A percentile compares a stretch with the other conserved stretches of the same genome.
These are phyloP conservation scores for Naganishia randhawae DNA, from an alignment of 768 basidiomycete genomes.

Conservation along the genomic window DNA sequence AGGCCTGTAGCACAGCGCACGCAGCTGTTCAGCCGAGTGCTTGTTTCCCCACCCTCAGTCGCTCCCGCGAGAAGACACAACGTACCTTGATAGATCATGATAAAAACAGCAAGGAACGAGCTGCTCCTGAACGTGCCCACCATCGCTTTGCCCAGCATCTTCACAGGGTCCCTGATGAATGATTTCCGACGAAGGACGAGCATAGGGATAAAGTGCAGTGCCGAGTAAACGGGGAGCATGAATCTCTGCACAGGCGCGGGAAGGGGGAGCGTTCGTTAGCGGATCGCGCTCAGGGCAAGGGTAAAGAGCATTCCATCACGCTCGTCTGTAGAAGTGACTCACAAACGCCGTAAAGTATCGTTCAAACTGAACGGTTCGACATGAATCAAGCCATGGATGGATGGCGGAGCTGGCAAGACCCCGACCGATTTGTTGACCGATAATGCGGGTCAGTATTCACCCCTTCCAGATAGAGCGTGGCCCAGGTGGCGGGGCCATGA, in stretches of 20 bases:
- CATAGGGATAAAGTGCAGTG: conserved; percentile 81
- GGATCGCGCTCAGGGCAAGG: background rate
- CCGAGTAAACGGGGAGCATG: conserved; percentile 64
- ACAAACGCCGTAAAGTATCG: conserved; percentile 77
- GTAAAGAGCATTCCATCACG: no score
- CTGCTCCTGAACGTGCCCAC: conserved; percentile 76
- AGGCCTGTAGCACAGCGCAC: no score
- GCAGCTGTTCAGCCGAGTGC: no score
- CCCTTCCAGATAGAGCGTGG: no score
- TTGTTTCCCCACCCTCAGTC: no score
- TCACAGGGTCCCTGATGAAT: conserved; percentile 64
- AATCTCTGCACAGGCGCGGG: conserved; percentile 35
- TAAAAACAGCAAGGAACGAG: conserved; percentile 78
- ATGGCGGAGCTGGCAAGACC: conserved; percentile 57
- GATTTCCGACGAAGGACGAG: conserved; percentile 71
- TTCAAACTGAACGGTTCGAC: conserved; percentile 60
- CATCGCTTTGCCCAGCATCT: conserved; percentile 63
- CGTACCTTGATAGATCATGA: conserved; percentile 73
- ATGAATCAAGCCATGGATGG: conserved; percentile 69
- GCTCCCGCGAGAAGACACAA: no score
- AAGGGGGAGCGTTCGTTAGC: background rate
- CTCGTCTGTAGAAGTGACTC: conserved; percentile 69
- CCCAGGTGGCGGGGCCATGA: conserved; percentile 34
- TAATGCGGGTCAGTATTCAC: background rate
- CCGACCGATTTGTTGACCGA: background rate